Base-by-base conservation (phyloP, 257 asterid species). In the Nyctanthes arbortristis region DNA sequence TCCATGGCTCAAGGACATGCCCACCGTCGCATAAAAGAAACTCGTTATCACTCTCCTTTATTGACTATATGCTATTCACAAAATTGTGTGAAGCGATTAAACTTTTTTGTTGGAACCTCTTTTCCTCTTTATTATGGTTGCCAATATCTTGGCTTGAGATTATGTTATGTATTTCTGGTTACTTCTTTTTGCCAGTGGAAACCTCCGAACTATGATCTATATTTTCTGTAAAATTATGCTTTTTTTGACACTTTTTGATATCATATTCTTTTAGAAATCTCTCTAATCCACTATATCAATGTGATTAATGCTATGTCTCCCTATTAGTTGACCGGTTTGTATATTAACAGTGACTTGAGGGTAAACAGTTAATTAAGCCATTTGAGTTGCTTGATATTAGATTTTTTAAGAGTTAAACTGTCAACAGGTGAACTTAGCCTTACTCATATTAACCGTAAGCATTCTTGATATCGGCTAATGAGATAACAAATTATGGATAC, bases 1-100 rank as follows among this genome's bases (percentile, higher is more conserved):
- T 72, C 66, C 78, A 33, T 79, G 84, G 84, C 72, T 79, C 65
- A 79, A 72, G 72, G 84, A 79, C 61, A 67, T 72, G 84, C 81
- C 81, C 4, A 76, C 71, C 60, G 65, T 72, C 29, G 84, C 81
- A 27, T 79, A 49, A 63, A 35, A 1, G 40, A 35, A 35, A 35
- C 14, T 35, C 35, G 7, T 32, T 7, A 30, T n/a, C 35, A 3
- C 35, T 32, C 35, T 7, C 35, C 3, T 32, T 32, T 7, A 32
- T 32, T 1, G 35, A 32, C 35, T 32, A 7, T 3, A 32, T 32
- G 3, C n/a, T 32, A 35, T 13, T 35, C 40, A 13, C 10, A 39
- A 39, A 32, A 39, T 13, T 37, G 16, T 11, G n/a, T 9, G 45
- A 3, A 36, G 14, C 11, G 47, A 39, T 39, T n/a, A 39, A 10